A percentile compares a stretch with the other conserved stretches of the same genome.
phyloP scores from a whole-genome alignment of 495 filamentous ascomycete species.

The Neurospora sp. region DNA sequence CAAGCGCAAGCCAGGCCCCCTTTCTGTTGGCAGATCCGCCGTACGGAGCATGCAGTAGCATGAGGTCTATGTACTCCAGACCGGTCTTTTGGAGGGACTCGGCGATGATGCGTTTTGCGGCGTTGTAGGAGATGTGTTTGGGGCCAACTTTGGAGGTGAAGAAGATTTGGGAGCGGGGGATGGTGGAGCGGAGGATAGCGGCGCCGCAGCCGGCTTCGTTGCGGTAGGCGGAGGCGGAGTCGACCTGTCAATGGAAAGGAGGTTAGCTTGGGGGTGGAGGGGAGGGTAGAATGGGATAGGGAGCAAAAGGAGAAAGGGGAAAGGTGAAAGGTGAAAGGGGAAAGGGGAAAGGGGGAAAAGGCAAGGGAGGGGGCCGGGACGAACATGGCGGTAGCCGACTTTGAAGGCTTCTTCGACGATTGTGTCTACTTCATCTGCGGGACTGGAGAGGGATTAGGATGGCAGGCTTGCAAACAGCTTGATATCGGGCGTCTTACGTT shows the following conservation, averaged over 20 bases:
- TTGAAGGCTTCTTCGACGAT: conserved; percentile 53
- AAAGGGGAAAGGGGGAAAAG: background rate
- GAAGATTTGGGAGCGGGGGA: conserved; percentile 56
- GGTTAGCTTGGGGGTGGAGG: background rate
- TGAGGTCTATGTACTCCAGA: conserved; percentile 54
- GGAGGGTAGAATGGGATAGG: background rate
- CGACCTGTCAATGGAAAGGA: conserved; percentile 35
- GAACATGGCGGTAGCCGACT: conserved; percentile 62
- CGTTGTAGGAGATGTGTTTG: conserved; percentile 30
- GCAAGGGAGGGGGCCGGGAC: background rate
- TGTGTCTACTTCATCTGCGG: conserved; percentile 30
- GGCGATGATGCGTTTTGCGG: conserved; percentile 39
- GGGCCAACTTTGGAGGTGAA: conserved; percentile 63
- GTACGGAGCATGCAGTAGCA: conserved; percentile 53
- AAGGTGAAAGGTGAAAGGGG: background rate
- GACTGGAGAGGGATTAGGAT: conserved; percentile 28
- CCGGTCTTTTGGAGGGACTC: conserved; percentile 39
- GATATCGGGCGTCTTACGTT: conserved; percentile 36
- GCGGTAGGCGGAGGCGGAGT: conserved; percentile 59
- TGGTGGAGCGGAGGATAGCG: conserved; percentile 43
- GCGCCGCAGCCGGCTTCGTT: conserved; percentile 58
- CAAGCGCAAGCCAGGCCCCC: conserved; percentile 52
- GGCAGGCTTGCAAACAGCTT: conserved; percentile 22
- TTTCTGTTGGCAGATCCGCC: conserved; percentile 47
- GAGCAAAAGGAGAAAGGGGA: background rate